phyloP scores from a whole-genome alignment of 805 yeast species.

The Pichia eremophila region DNA sequence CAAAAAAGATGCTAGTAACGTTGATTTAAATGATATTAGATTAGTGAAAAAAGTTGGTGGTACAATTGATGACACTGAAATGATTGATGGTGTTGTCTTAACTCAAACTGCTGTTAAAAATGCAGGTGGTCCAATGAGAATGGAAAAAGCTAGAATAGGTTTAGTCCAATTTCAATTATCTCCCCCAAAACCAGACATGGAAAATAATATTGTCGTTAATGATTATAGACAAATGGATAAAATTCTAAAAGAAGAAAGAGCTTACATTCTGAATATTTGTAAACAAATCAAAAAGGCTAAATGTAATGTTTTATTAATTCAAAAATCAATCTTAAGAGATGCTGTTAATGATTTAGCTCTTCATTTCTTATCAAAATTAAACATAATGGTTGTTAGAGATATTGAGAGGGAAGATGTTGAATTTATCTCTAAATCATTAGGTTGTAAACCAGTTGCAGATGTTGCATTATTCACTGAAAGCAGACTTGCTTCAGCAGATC shows the following conservation, averaged over 20 bases:
- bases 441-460: constrained; percentile 95
- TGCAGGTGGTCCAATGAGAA: constrained; percentile 92
- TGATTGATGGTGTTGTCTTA: constrained; percentile 87
- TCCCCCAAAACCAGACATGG: constrained; percentile 97
- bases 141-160: constrained; percentile 89
- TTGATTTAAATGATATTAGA: constrained; percentile 82
- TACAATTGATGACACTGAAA: constrained; percentile 91
- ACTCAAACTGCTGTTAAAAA: constrained; percentile 82
- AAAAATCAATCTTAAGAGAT: constrained; percentile 87
- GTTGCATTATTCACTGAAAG: constrained; percentile 89
- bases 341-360: constrained; percentile 92
- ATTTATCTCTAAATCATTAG: constrained; percentile 73
- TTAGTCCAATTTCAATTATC: constrained; percentile 89
- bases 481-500: constrained; percentile 84
- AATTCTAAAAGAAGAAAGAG: constrained; percentile 94
- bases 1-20: constrained; percentile 41
- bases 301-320: constrained; percentile 85
- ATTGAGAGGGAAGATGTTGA: constrained; percentile 95
- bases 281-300: constrained; percentile 94
- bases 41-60: constrained; percentile 93
- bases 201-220: constrained; percentile 92
- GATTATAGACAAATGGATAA: constrained; percentile 99
- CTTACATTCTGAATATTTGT: constrained; percentile 87
- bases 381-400: constrained; percentile 90
- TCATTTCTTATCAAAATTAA: constrained; percentile 87